Evolutionary conservation across 306 rosid genomes (phyloP), one percentile per base, ranked within the genome.

Genomic region (Gleditsia sinensis): DNA sequence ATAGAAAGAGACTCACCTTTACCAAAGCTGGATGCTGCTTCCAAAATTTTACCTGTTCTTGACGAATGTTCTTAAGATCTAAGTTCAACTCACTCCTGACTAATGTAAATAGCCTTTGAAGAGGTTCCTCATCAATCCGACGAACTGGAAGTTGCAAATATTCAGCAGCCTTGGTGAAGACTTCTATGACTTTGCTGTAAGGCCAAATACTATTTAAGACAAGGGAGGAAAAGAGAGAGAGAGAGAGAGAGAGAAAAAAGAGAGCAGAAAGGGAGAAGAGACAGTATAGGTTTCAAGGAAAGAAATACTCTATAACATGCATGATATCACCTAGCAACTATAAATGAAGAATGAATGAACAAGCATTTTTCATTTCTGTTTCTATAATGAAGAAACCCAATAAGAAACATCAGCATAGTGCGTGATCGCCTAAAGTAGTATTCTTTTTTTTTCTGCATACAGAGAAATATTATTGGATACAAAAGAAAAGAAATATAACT

Each of bases 21-120:
- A 86, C 93, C 61, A 86, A 81, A 43, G 87, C 90, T 49, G 93
- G 93, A 82, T 84, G 91, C 79, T 88, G 91, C 76, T 86, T 88
- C 90, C 88, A 86, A 86, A 88, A 88, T 66, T 88, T 88, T 36
- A 89, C 84, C 65, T 88, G 91, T 81, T 86, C 93, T 76, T 88
- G 93, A 80, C 83, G 84, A 48, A 86, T 86, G 79, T 86, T 88
- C 82, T 88, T 88, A 43, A 78, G 91, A 81, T 88, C 93, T 64
- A 86, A 75, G 81, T 88, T 88, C 58, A 88, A 79, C 81, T 88
- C 93, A 80, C 93, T 86, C 54, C 93, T 80, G 28, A 88, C 91
- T 55, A 86, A 80, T 83, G 85, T 74, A 33, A 88, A 88, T 23
- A 88, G 80, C 79, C 81, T 88, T 72, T 88, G 93, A 51, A 88